Percentiles rank a stretch among this genome's conserved stretches.
These are phyloP conservation scores for Diaporthe velutina DNA, from an alignment of 2,329 filamentous ascomycete species.

Conservation along the genomic window DNA sequence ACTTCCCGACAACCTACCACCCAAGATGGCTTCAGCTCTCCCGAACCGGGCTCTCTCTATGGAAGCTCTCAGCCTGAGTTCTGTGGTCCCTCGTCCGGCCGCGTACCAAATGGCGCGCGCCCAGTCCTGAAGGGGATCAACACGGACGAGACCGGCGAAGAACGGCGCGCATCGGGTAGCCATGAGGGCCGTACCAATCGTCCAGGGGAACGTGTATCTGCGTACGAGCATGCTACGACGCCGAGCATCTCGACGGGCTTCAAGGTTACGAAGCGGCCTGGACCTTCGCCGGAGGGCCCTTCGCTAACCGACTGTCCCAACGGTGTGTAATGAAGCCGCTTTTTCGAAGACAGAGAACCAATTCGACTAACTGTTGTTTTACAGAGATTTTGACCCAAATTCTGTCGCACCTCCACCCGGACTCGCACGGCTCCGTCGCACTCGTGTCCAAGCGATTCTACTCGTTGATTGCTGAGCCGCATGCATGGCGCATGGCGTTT, in stretches of 20 bases:
- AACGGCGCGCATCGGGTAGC: slow-evolving; percentile 66
- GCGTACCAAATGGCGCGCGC: slow-evolving; percentile 47
- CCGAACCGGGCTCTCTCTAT: slow-evolving; percentile 54
- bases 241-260: slow-evolving; percentile 65
- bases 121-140: slow-evolving; percentile 46
- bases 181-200: slow-evolving; percentile 46
- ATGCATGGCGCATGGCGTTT: slow-evolving; percentile 95
- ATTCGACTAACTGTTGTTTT: slow-evolving; percentile 42
- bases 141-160: slow-evolving; percentile 62
- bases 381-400: slow-evolving; percentile 93
- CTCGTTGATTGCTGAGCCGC: slow-evolving; percentile 86
- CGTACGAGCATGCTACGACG: slow-evolving; percentile 72
- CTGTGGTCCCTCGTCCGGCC: slow-evolving; percentile 53
- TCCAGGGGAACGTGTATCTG: slow-evolving; percentile 67
- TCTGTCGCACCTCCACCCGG: slow-evolving; percentile 88
- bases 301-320: slow-evolving; percentile 79
- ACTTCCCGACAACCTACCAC: slow-evolving; percentile 49
- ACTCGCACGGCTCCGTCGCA: slow-evolving; percentile 84
- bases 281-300: slow-evolving; percentile 53
- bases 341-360: background rate
- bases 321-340: slow-evolving; percentile 66
- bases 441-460: slow-evolving; percentile 92
- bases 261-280: slow-evolving; percentile 65
- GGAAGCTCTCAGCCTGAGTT: slow-evolving; percentile 52
- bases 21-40: slow-evolving; percentile 70